Base-by-base conservation (phyloP, 2,329 filamentous ascomycete genomes). In the Alternaria angustiovoidea region DNA sequence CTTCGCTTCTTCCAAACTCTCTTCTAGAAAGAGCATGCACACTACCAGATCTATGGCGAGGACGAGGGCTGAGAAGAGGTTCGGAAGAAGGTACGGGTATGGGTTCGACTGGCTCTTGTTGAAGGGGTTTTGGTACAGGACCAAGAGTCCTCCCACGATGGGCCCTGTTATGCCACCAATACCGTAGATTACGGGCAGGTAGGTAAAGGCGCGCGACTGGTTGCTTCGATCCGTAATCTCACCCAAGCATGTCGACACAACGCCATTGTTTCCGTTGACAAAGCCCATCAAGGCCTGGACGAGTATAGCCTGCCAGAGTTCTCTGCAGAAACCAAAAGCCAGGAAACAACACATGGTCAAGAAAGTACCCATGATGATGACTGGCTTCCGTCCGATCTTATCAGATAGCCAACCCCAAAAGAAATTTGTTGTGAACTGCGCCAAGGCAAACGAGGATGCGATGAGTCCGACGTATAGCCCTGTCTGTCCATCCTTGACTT, bases 181-280 rank as follows among this genome's bases (percentile, higher is more conserved):
- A 4, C 94, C 94, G 78, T 99, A 99, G n/a, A 98, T 90, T 39
- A 98, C 91, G 0, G 95, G 95, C 42, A 99, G 83, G 81, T 97
- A 99, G 2, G 92, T 95, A 72, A 99, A 99, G 0, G 93, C 95
- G 54, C 87, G 87, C 73, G 92, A 95, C 83, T 99, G 95, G 77
- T 99, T 99, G 65, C 91, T 95, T 55, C 93, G 88, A 75, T 98
- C 94, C 2, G 95, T 99, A 53, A 99, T 91, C 78, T 99, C 95
- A 41, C 95, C 95, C 49, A 99, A 79, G 49, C 94, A 96, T 0
- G 95, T 97, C 7, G 93, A 94, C 14, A 99, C 93, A 12, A 97
- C 89, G 5, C 93, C 94, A 30, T 95, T 93, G 72, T 99, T 99
- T 53, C 95, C 95, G 77, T 98, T 99, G 52, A 97, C 87, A 54